Conservation (phyloP, 176 grass and related monocot genomes). For the Zea mays region DNA sequence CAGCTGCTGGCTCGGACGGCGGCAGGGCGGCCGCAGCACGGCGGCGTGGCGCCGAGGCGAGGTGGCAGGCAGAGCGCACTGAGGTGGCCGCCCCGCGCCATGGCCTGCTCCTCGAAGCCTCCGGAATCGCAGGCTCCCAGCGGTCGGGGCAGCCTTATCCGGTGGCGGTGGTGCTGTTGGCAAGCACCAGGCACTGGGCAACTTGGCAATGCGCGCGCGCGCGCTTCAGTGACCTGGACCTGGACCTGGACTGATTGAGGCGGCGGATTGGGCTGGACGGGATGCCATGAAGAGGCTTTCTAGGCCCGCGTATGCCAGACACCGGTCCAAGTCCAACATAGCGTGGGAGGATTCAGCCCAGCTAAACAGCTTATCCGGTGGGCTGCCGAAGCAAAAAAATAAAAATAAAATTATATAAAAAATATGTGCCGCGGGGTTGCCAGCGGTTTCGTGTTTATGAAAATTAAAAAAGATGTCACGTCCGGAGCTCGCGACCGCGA, state of each 20-base stretch:
- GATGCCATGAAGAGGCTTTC: neutral
- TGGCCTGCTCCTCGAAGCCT: neutral
- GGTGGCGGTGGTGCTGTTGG: neutral
- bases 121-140: neutral
- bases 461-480: no score
- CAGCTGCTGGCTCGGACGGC: neutral
- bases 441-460: no score
- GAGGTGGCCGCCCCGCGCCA: slow-evolving; percentile 16
- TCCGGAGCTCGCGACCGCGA: no score
- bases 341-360: neutral
- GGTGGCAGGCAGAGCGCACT: neutral
- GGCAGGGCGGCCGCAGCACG: no score
- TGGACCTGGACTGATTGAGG: no score
- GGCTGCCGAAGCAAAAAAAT: neutral
- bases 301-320: neutral
- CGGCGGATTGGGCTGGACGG: neutral
- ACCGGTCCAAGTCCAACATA: neutral
- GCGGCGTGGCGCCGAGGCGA: neutral
- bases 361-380: neutral
- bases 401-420: no score
- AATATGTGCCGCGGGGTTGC: no score
- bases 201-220: no score
- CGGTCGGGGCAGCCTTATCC: neutral
- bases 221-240: no score
- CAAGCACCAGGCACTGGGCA: no score